These are phyloP conservation scores for Leishmania tropica DNA, from an alignment of 208 protist genomes.

Conservation along the genomic window DNA sequence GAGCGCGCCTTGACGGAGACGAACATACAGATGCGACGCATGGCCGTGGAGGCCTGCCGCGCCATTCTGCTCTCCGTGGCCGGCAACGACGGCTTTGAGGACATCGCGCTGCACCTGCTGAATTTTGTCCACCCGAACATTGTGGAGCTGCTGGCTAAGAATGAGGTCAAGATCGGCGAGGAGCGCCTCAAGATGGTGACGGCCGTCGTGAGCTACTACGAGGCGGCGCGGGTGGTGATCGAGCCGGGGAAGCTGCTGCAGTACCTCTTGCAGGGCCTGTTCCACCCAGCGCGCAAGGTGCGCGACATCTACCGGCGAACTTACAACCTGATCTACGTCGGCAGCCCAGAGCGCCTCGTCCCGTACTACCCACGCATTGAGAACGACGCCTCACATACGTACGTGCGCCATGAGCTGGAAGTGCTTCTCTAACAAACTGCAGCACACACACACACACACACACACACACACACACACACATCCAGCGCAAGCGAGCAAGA, in stretches of 20 bases:
- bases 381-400: conserved; percentile 54
- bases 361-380: conserved; percentile 94
- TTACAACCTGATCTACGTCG: conserved; percentile 99
- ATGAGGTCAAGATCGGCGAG: conserved; percentile 71
- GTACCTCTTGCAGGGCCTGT: conserved; percentile 98
- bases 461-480: background rate
- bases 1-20: conserved; percentile 99
- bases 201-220: conserved; percentile 98
- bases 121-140: conserved; percentile 99
- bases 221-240: conserved; percentile 95
- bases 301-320: conserved; percentile 99
- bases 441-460: too few relatives aligned
- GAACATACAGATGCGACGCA: conserved; percentile 98
- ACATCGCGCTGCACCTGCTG: conserved; percentile 98
- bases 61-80: conserved; percentile 93
- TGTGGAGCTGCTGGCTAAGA: conserved; percentile 98
- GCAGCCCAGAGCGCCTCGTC: conserved; percentile 94
- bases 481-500: background rate
- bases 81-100: conserved; percentile 80
- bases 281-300: conserved; percentile 98
- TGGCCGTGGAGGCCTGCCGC: conserved; percentile 97
- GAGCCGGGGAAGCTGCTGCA: conserved; percentile 94
- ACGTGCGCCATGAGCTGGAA: conserved; percentile 74
- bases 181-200: conserved; percentile 90
- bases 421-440: conserved; percentile 57